Base-by-base conservation (phyloP, 768 basidiomycete species). In the Suillus decipiens region DNA sequence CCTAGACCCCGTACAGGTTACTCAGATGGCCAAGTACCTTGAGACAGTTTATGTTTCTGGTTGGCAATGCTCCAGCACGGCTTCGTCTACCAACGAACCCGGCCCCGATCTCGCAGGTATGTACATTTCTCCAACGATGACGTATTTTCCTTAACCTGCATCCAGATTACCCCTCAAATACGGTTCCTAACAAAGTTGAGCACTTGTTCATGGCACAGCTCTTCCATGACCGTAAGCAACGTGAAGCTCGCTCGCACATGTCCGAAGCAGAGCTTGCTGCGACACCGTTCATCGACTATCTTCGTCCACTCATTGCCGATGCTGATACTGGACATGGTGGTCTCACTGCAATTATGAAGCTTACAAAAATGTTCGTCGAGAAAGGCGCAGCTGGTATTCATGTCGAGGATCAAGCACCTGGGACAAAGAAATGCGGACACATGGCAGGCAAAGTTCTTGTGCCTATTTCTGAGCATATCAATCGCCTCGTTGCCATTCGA, bases 11-110 rank as follows among this genome's bases (percentile, higher is more conserved):
- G 95, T 99, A 7, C 97, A 99, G 77, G 86, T 98, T 56, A 98
- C 96, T 0, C 97, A 99, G 78, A 99, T 99, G 97, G 96, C 96
- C 31, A 93, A 92, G 74, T 93, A 98, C 76, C 90, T 99, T 69
- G 97, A 99, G 79, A 98, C 96, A 3, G 92, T 99, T 69, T 99
- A 99, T 73, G 93, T 99, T 62, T 99, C 97, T 9, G 97, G 97
- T 5, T 94, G 92, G 92, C 92, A 93, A 71, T 94, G 89, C 19
- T 95, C 93, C 22, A 94, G 92, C 71, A 99, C 96, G 2, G 97
- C 97, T 2, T 90, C 92, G 0, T 90, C 87, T 73, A 92, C 93
- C 33, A 90, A 98, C 67, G 97, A 99, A 77, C 97, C 97, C 28
- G 97, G 97, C 39, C 97, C 97, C 14, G 96, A 99, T 84, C 91